Conservation (phyloP, 1,284 basidiomycete species). For the Puccinia polysora region DNA sequence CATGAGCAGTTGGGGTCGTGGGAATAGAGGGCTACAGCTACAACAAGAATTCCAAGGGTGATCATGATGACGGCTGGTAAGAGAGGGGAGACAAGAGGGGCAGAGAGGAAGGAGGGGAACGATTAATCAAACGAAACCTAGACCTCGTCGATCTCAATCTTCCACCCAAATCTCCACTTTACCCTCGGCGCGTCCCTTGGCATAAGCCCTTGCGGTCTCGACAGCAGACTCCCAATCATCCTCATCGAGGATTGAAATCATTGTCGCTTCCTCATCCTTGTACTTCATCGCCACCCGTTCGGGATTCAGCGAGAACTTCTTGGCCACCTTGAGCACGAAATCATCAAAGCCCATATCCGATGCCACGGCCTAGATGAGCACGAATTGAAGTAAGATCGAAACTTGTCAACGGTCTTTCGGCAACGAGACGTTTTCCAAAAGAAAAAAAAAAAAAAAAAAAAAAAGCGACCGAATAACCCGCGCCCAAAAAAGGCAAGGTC, state of each 20-base stretch:
- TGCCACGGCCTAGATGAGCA: slow-evolving; percentile 11
- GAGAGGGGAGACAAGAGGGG: too few relatives aligned
- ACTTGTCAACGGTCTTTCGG: too few relatives aligned
- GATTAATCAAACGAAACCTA: too few relatives aligned
- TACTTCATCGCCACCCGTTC: slow-evolving; percentile 60
- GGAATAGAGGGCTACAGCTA: too few relatives aligned
- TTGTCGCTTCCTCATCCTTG: slow-evolving; percentile 77
- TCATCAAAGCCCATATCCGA: slow-evolving; percentile 11
- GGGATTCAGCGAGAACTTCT: slow-evolving; percentile 25
- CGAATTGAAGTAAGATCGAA: background rate
- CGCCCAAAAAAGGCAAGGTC: background rate
- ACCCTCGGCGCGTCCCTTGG: slow-evolving; percentile 69
- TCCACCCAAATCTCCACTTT: slow-evolving; percentile 71
- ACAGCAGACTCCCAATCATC: slow-evolving; percentile 61
- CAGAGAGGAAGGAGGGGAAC: too few relatives aligned
- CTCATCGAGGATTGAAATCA: slow-evolving; percentile 71
- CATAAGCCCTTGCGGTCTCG: slow-evolving; percentile 72
- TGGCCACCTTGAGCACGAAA: slow-evolving; percentile 32
- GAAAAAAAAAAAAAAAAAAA: too few relatives aligned
- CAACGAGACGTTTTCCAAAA: too few relatives aligned
- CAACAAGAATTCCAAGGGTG: too few relatives aligned
- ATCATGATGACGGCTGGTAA: too few relatives aligned
- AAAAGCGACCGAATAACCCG: background rate
- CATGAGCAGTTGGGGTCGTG: too few relatives aligned
- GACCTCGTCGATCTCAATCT: too few relatives aligned